Conservation (phyloP, 495 filamentous ascomycete species). For the Hyaloscypha finlandica region DNA sequence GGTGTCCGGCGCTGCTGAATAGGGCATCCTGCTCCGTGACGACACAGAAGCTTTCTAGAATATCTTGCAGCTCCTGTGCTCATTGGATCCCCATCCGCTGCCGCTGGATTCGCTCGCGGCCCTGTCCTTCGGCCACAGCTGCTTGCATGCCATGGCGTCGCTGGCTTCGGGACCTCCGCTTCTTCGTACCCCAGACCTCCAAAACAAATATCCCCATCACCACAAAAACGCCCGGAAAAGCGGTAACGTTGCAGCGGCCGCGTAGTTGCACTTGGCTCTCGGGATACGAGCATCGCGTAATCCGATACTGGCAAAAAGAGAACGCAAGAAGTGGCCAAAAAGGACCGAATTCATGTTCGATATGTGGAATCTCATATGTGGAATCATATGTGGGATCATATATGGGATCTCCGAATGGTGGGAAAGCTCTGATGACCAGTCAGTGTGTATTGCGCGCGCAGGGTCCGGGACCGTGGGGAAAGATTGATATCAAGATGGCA, state of each 20-base stretch:
- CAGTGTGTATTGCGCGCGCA: neutral
- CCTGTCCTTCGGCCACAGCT: neutral
- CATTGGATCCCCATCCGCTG: neutral
- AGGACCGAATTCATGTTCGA: neutral
- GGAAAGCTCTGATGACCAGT: neutral
- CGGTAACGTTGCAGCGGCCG: neutral
- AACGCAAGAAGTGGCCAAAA: neutral
- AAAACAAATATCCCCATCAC: neutral
- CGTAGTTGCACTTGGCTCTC: neutral
- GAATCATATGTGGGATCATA: too few relatives aligned
- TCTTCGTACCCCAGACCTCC: neutral
- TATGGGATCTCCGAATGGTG: too few relatives aligned
- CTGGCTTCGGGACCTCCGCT: slow-evolving; percentile 5
- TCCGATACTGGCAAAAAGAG: neutral
- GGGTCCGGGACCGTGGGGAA: neutral
- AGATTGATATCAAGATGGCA: neutral
- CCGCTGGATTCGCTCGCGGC: neutral
- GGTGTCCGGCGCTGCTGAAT: neutral
- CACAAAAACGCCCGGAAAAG: neutral
- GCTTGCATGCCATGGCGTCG: neutral
- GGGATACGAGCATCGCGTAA: too few relatives aligned
- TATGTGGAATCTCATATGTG: too few relatives aligned
- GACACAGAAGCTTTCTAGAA: slow-evolving; percentile 19
- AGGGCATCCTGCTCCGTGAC: slow-evolving; percentile 2
- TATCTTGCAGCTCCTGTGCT: neutral